phyloP scores from a whole-genome alignment of 352 stramenopile genomes.

The Globisporangium heterothallicum region DNA sequence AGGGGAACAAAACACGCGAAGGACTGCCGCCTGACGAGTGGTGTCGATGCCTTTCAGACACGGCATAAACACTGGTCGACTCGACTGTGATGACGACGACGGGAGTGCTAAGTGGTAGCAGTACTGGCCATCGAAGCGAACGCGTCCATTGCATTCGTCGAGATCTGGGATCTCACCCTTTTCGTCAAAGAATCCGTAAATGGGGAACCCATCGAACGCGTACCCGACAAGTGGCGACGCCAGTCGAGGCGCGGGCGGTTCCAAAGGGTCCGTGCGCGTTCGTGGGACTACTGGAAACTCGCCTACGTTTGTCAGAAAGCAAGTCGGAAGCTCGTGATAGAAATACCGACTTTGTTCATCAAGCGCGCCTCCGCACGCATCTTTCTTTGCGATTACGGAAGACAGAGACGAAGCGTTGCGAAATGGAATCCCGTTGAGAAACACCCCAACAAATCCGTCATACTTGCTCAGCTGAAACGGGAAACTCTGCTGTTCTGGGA shows the following conservation, averaged over 20 bases:
- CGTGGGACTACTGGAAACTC: background rate
- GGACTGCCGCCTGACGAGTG: constrained; percentile 7
- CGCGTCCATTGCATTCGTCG: constrained; percentile 53
- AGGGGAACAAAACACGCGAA: constrained; percentile 43
- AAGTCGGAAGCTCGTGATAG: constrained; percentile 36
- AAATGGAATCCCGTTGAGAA: constrained; percentile 63
- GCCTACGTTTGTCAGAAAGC: constrained; percentile 23
- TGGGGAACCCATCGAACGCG: constrained; percentile 52
- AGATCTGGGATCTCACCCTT: constrained; percentile 30
- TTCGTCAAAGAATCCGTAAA: constrained; percentile 53
- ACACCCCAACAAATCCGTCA: constrained; percentile 36
- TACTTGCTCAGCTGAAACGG: constrained; percentile 17
- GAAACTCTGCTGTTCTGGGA: constrained; percentile 28
- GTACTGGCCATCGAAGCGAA: constrained; percentile 40
- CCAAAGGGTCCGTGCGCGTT: too few species aligned
- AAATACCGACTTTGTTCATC: constrained; percentile 42
- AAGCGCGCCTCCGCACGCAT: constrained; percentile 40
- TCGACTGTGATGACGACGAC: background rate
- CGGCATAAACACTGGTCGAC: constrained; percentile 38
- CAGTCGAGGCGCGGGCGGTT: too few species aligned
- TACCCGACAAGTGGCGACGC: constrained; percentile 44
- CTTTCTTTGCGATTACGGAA: constrained; percentile 15
- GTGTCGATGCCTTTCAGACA: constrained; percentile 48
- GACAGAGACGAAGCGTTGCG: constrained; percentile 16
- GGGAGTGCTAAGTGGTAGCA: constrained; percentile 41